Base-by-base conservation (phyloP, 148 eudicot species). In the Simmondsia chinensis region DNA sequence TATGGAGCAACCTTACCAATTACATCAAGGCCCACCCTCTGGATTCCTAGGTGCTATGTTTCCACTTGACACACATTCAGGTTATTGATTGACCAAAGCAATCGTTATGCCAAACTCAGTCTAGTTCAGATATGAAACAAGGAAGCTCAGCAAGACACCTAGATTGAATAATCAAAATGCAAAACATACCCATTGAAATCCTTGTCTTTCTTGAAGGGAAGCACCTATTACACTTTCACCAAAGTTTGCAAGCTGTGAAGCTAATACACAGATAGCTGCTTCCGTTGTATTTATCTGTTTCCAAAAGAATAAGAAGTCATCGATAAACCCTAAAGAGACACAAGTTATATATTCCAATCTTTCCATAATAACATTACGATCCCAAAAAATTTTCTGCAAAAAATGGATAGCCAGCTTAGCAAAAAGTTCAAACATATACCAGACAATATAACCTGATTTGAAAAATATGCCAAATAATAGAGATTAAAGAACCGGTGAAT, bases 181-280 rank as follows among this genome's bases (percentile, higher is more conserved):
- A 22, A n/a, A 47, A 45, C 96, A n/a, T 67, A 88, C 94, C 96
- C 96, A 88, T 59, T 39, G 20, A 30, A 70, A 88, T 39, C 96
- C 94, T 68, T 83, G 77, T 56, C 83, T 88, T 13, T 77, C 96
- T 67, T 88, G 94, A 45, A 83, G 47, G 25, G 69, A 60, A 66
- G 96, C 96, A 39, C 96, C 96, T 40, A 88, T 88, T 9, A 84
- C 43, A 61, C 94, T 88, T 70, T 88, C 94, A 57, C 97, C 84
- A 39, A 83, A 46, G 56, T 88, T 88, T 26, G 97, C 94, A 54
- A 88, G 68, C 66, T 88, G 91, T 25, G 97, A 71, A 24, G 97
- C 97, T 46, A 88, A 39, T 38, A 88, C 80, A 43, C 94, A 88
- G 29, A 80, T 63, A 37, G 58, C 55, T 26, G 86, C 82, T 70